Conservation (phyloP, 345 rosid genomes). For the Rhodomyrtus tomentosa region DNA sequence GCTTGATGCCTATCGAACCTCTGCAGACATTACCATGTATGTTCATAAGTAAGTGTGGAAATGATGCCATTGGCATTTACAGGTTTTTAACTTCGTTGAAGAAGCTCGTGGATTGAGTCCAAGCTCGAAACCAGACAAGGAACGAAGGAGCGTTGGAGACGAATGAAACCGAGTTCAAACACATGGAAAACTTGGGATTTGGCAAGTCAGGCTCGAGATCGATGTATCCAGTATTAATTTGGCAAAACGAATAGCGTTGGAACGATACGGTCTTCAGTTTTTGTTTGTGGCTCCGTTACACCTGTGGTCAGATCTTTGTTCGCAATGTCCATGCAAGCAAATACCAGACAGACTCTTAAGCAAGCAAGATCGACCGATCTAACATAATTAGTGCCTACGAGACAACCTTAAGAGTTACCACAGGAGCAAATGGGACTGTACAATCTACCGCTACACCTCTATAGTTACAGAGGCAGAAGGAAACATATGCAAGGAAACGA, state of each 20-base stretch:
- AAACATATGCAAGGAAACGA: not conserved
- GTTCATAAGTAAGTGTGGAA: not conserved
- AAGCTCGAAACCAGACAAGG: not conserved
- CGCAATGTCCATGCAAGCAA: not conserved
- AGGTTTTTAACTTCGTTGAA: not conserved
- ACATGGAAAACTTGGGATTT: not conserved
- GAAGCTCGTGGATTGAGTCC: not conserved
- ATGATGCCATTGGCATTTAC: not conserved
- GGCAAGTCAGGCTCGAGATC: not conserved
- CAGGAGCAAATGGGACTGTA: not conserved
- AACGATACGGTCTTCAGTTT: not conserved
- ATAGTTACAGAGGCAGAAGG: not conserved
- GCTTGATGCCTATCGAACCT: not conserved
- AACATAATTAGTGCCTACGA: not conserved
- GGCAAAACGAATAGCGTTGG: not conserved
- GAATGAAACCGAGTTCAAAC: not conserved
- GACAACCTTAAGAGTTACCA: not conserved
- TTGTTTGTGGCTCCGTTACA: not conserved
- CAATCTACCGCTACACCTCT: not conserved
- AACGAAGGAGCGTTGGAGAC: fast-evolving
- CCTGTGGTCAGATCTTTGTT: not conserved
- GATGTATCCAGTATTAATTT: not conserved
- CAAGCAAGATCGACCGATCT: not conserved
- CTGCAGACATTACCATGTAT: not conserved
- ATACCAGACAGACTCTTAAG: not conserved